Base-by-base conservation (phyloP, 352 stramenopile genomes). In the Phytophthora uliginosa region DNA sequence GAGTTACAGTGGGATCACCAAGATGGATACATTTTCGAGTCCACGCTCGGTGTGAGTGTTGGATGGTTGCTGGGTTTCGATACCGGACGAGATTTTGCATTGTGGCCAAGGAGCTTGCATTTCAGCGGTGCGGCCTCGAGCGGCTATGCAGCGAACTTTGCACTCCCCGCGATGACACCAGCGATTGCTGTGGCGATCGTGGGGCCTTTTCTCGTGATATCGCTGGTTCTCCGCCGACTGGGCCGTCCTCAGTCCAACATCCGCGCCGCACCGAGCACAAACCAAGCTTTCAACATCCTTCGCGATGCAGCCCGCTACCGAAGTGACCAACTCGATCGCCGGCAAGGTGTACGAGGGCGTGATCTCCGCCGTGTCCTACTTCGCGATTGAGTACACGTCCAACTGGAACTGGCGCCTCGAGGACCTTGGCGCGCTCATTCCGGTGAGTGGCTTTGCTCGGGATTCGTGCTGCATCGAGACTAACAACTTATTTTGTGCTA, bases 351-450 rank as follows among this genome's bases (percentile, higher is more conserved):
- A 76, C 58, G 69, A 69, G 18, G 40, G 69, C 6, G 34, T 73
- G 53, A 66, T 76, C 52, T 69, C 69, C 20, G 38, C 59, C 42
- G 58, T 76, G 34, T 69, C 63, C 7, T 76, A 76, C 50, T 76
- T 76, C 40, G 69, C 69, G 18, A 42, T 76, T 15, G 69, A 76
- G 4, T 76, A 76, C 45, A 76, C 69, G 26, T 69, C 69, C 53
- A 76, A 76, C 45, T 76, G 69, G 69, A 76, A 76, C 28, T 76
- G 69, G 69, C 69, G 69, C 26, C 58, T 76, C 10, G 69, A 76
- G 22, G 63, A 76, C 48, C 59, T 76, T 26, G 69, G 69, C 36
- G 24, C 58, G 53, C 42, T 76, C 40, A 65, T 76, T 56, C 69
- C 69, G 45, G 60, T 74, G 17, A 18, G 59, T 54, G 7, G 0